Evolutionary conservation across 83 land plant genomes (phyloP), one percentile per base, ranked within the genome.

Genomic region (Isoetes engelmannii): DNA sequence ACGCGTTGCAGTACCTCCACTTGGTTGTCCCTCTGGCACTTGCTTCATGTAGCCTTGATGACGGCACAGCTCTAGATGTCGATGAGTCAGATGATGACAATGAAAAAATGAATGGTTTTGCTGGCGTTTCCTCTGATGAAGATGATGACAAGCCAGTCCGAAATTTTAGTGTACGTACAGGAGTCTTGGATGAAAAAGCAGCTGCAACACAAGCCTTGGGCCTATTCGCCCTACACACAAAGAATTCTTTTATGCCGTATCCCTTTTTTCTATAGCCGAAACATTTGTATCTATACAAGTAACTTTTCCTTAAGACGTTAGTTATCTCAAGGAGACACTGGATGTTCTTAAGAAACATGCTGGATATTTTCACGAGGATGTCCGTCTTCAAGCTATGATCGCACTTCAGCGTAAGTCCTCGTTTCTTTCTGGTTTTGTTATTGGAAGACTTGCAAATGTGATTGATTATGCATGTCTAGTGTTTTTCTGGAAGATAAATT

Each of bases 131-230:
- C 37, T 92, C 97, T 55, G 97, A 92, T 83, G 93, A 92, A 68
- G 93, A 92, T 67, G 84, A 89, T 48, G 88, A 90, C 57, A 89
- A 85, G 57, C 79, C 92, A 75, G 89, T 90, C 46, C 86, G 96
- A 7, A 89, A 93, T 69, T 85, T 93, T 57, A 93, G 98, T 83
- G 83, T 93, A 21, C 80, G 98, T 73, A 93, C 98, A 61, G 98
- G 98, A 18, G 92, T 93, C 49, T 79, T 93, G 82, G 98, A 93
- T 87, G 98, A 93, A 78, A 93, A 93, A 61, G 98, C 98, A 70
- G 98, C 98, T 55, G 98, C 98, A 18, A 93, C 98, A 20, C 98
- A 93, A 71, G 96, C 98, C 47, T 85, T 93, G 74, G 98, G 98
- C 19, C 54, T 84, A 48, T 90, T 85, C 82, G 96, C 98, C 13